Conservation (phyloP, 148 eudicot species). For the Vaccinium myrtillus region DNA sequence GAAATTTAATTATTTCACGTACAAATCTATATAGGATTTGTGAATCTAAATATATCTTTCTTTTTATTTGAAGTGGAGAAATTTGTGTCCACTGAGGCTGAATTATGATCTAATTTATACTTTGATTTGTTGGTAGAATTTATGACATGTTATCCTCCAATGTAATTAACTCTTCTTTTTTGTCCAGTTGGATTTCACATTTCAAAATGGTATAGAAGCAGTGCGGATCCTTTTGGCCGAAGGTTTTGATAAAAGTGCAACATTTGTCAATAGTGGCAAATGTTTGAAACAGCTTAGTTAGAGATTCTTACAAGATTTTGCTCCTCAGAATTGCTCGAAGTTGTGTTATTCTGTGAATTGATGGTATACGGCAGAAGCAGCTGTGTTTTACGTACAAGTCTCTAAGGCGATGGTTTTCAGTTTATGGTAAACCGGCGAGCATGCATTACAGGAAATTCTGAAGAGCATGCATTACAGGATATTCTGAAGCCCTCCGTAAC, state of each 20-base stretch:
- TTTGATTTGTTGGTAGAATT: no score
- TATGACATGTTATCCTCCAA: neutral
- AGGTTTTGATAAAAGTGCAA: constrained; percentile 78
- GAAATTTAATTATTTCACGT: neutral
- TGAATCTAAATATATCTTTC: neutral
- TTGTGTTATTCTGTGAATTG: neutral
- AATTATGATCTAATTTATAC: neutral
- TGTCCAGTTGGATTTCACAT: constrained; percentile 75
- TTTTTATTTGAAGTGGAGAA: no score
- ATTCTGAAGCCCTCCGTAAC: neutral
- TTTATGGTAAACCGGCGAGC: neutral
- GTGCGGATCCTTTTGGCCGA: constrained; percentile 74
- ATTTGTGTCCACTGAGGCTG: neutral
- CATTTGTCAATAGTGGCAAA: constrained; percentile 69
- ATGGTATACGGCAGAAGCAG: neutral
- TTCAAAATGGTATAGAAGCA: constrained; percentile 77
- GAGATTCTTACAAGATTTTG: neutral
- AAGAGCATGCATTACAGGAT: neutral
- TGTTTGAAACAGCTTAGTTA: constrained; percentile 42
- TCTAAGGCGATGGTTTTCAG: neutral
- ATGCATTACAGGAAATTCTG: neutral
- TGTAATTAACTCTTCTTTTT: neutral
- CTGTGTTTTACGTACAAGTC: neutral
- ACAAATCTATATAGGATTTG: neutral
- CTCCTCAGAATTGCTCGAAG: constrained; percentile 4